phyloP scores from a whole-genome alignment of 2,329 filamentous ascomycete species.

The Cladophialophora psammophila region DNA sequence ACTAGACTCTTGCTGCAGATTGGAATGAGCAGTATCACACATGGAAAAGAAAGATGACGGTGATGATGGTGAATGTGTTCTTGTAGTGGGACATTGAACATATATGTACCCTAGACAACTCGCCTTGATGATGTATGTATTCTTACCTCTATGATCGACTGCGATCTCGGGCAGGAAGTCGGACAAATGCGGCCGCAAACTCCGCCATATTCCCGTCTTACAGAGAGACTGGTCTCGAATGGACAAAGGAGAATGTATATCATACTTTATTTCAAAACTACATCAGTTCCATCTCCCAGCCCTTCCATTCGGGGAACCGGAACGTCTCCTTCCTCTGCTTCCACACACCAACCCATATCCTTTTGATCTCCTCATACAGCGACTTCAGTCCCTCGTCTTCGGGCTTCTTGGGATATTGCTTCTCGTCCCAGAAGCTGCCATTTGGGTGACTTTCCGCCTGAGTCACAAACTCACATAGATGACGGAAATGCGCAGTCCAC shows the following conservation, averaged over 20 bases:
- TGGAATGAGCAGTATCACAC: no score
- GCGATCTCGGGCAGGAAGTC: background rate
- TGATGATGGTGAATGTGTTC: background rate
- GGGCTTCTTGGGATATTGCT: slow-evolving; percentile 7
- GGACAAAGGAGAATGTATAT: background rate
- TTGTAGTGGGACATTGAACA: background rate
- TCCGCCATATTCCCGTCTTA: background rate
- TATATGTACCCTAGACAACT: background rate
- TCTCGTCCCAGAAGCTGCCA: slow-evolving; percentile 12
- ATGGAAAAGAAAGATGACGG: background rate
- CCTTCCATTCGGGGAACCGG: slow-evolving; percentile 16
- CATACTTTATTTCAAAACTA: background rate
- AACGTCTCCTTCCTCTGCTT: slow-evolving; percentile 11
- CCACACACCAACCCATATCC: background rate
- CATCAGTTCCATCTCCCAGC: slow-evolving; percentile 1
- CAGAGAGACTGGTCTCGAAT: background rate
- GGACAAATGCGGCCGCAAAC: slow-evolving; percentile 17
- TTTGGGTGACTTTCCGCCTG: slow-evolving; percentile 7
- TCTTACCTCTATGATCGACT: background rate
- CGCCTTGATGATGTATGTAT: background rate
- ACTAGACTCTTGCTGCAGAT: no score
- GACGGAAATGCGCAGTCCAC: slow-evolving; percentile 26
- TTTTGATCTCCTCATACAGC: slow-evolving; percentile 1
- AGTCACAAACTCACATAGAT: slow-evolving; percentile 16
- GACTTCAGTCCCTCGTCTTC: background rate